phyloP scores from a whole-genome alignment of 2,329 filamentous ascomycete species.

The Fusarium piperis region DNA sequence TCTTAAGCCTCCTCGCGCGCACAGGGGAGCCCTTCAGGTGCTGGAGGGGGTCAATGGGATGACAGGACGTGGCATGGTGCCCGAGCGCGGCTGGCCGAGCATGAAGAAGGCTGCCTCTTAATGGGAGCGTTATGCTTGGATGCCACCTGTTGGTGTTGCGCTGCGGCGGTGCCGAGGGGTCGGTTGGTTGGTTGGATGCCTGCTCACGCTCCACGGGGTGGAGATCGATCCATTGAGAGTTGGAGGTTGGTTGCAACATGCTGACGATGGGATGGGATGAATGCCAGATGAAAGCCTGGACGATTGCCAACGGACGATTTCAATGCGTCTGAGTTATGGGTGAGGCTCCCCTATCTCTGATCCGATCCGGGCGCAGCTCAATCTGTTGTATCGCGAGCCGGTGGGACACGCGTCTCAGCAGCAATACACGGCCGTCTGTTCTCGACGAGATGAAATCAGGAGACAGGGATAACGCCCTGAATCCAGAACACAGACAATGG shows the following conservation, averaged over 20 bases:
- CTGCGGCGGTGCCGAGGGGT: conserved; percentile 1
- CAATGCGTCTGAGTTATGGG: background rate
- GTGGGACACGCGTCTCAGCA: background rate
- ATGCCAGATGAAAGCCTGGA: conserved; percentile 1
- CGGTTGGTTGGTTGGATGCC: conserved; percentile 8
- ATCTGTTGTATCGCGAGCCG: background rate
- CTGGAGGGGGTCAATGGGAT: conserved; percentile 9
- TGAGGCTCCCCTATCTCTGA: background rate
- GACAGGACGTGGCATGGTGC: conserved; percentile 12
- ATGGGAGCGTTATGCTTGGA: background rate
- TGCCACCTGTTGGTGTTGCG: background rate
- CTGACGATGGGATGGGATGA: background rate
- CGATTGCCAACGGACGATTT: background rate
- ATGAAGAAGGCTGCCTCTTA: background rate
- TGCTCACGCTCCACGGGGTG: conserved; percentile 14
- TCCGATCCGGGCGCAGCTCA: background rate
- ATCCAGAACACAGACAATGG: background rate
- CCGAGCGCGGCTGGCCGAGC: background rate
- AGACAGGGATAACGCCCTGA: background rate
- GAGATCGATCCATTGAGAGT: background rate
- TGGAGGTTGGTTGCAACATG: background rate
- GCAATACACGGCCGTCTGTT: background rate
- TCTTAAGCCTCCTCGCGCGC: background rate
- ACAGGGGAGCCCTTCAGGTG: background rate
- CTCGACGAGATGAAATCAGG: background rate